A percentile compares a stretch with the other conserved stretches of the same genome.
phyloP scores from a whole-genome alignment of 1,284 basidiomycete genomes.

The Ganoderma resinaceum region DNA sequence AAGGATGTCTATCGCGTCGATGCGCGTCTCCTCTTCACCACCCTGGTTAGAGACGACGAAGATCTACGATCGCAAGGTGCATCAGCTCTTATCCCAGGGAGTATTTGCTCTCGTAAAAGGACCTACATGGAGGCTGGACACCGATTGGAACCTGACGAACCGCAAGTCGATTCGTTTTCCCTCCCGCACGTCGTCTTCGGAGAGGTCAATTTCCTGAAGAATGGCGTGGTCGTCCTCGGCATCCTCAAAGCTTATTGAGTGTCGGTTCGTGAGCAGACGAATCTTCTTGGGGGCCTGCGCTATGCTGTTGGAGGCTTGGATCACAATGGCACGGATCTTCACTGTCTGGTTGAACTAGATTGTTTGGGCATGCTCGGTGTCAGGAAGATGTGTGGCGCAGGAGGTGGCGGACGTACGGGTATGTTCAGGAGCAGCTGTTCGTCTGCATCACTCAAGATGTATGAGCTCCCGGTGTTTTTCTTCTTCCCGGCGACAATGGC shows the following conservation, averaged over 20 bases:
- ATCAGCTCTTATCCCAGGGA: background rate
- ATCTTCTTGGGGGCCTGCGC: constrained; percentile 69
- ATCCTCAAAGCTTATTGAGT: constrained; percentile 73
- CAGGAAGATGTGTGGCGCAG: background rate
- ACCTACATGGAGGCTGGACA: constrained; percentile 75
- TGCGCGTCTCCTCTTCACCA: constrained; percentile 75
- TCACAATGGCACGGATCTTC: constrained; percentile 72
- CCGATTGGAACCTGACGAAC: constrained; percentile 82
- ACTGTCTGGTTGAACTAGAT: constrained; percentile 82
- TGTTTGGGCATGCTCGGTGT: background rate
- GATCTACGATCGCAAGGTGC: constrained; percentile 53
- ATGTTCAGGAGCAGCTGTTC: constrained; percentile 80
- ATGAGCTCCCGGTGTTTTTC: constrained; percentile 53
- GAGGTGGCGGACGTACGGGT: constrained; percentile 52
- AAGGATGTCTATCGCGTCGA: constrained; percentile 79
- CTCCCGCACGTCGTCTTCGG: constrained; percentile 56
- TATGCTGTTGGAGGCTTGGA: constrained; percentile 56
- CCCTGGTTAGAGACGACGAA: constrained; percentile 83
- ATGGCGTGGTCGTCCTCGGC: constrained; percentile 59
- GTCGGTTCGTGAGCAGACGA: constrained; percentile 74
- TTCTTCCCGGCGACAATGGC: constrained; percentile 60
- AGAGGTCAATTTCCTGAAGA: constrained; percentile 61
- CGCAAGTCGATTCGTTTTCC: constrained; percentile 69
- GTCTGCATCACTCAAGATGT: constrained; percentile 82
- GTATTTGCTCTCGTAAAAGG: background rate